phyloP scores from a whole-genome alignment of 108 stramenopile genomes.

The Hondaea fermentalgiana region DNA sequence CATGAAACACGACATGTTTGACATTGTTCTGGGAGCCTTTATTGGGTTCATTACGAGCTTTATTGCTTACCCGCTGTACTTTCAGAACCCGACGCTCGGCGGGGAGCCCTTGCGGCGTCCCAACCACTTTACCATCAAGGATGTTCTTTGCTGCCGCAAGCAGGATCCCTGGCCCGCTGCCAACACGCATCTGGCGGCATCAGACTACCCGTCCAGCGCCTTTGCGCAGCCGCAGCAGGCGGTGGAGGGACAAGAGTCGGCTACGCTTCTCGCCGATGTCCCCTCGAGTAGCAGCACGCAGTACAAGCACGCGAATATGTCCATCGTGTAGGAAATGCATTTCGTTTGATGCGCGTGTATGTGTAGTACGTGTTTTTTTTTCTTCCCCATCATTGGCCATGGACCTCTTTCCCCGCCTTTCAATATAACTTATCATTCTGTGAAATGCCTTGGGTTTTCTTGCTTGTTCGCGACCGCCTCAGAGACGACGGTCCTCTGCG shows the following conservation, averaged over 20 bases:
- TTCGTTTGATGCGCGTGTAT: no score
- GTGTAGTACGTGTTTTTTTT: no score
- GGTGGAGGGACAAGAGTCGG: background rate
- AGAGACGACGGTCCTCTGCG: no score
- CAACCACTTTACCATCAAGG: background rate
- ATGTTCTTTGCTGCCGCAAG: background rate
- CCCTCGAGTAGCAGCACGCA: no score
- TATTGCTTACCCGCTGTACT: background rate
- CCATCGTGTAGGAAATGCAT: no score
- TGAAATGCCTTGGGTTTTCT: no score
- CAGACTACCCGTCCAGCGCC: background rate
- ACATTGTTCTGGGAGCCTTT: background rate
- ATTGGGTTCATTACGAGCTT: background rate
- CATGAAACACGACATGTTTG: background rate
- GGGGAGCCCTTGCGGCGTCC: background rate
- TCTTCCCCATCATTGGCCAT: no score
- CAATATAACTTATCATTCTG: no score
- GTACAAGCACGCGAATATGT: no score
- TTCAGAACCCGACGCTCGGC: background rate
- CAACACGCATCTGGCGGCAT: background rate
- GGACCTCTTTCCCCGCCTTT: no score
- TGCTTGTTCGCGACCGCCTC: no score
- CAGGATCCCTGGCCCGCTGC: background rate
- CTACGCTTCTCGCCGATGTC: background rate
- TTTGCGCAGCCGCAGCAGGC: background rate